phyloP scores from a whole-genome alignment of 208 protist species.

The Crithidia mellificae region DNA sequence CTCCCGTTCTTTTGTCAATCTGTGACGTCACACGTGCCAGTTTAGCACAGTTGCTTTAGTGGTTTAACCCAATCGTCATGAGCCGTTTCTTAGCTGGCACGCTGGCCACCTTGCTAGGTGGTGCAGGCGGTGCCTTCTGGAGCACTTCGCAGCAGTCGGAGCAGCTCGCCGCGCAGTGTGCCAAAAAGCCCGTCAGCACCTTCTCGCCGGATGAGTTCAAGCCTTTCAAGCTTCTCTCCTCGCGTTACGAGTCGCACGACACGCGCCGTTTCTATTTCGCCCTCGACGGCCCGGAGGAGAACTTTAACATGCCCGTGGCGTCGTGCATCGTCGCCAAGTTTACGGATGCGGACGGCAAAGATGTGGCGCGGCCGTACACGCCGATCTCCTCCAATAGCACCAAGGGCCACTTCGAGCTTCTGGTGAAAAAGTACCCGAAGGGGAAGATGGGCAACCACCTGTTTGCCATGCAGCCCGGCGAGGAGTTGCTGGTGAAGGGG shows the following conservation, averaged over 20 bases:
- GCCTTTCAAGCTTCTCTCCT: constrained; percentile 80
- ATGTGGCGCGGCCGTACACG: constrained; percentile 90
- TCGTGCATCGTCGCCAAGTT: constrained; percentile 84
- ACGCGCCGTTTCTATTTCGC: constrained; percentile 84
- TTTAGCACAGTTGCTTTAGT: constrained; percentile 11
- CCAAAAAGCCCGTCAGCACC: constrained; percentile 43
- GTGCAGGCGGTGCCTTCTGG: constrained; percentile 36
- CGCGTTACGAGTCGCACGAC: constrained; percentile 86
- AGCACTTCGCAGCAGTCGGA: constrained; percentile 29
- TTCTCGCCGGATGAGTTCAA: constrained; percentile 77
- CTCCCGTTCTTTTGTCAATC: not conserved
- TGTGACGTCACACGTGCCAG: not conserved
- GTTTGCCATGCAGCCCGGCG: constrained; percentile 87
- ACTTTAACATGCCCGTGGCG: constrained; percentile 61
- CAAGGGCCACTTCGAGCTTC: constrained; percentile 81
- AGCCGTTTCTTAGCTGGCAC: constrained; percentile 51
- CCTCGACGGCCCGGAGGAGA: constrained; percentile 48
- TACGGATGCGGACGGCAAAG: constrained; percentile 80
- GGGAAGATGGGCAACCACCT: constrained; percentile 93
- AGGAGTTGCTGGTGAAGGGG: constrained; percentile 89
- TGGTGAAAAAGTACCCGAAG: constrained; percentile 87
- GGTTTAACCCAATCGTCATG: constrained; percentile 4
- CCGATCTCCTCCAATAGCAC: constrained; percentile 70
- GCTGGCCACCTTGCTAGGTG: constrained; percentile 36
- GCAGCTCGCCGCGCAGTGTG: constrained; percentile 39